phyloP scores from a whole-genome alignment of 805 yeast species.

The Candida taoyuanica region DNA sequence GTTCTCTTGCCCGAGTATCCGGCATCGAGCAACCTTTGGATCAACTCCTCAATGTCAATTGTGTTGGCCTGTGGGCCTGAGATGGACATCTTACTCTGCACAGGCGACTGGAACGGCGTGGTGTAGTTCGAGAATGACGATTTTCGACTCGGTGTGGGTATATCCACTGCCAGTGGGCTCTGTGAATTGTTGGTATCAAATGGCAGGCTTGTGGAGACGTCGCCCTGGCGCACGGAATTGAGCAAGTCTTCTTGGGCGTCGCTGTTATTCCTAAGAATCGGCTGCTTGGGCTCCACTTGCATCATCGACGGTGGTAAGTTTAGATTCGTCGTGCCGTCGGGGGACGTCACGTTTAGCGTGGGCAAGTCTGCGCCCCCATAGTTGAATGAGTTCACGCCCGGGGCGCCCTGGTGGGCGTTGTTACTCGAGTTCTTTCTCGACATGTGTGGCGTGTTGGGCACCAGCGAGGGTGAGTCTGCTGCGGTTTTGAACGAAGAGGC shows the following conservation, averaged over 20 bases:
- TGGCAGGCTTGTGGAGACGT: slow-evolving; percentile 8
- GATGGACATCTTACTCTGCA: slow-evolving; percentile 22
- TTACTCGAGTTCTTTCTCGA: slow-evolving; percentile 25
- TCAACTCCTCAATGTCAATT: slow-evolving; percentile 76
- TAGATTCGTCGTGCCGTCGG: slow-evolving; percentile 29
- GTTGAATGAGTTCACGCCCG: slow-evolving; percentile 5
- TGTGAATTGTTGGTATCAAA: slow-evolving; percentile 2
- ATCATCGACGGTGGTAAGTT: slow-evolving; percentile 66
- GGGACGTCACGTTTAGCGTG: slow-evolving; percentile 18
- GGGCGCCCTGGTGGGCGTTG: slow-evolving; percentile 14
- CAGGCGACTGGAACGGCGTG: slow-evolving; percentile 25
- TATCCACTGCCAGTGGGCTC: slow-evolving; percentile 13
- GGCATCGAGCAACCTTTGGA: slow-evolving; percentile 88
- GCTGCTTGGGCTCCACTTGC: slow-evolving; percentile 66
- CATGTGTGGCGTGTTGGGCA: slow-evolving; percentile 24
- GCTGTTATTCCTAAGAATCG: slow-evolving; percentile 55
- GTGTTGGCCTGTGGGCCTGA: slow-evolving; percentile 9
- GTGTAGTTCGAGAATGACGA: slow-evolving; percentile 23
- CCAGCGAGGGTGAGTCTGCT: slow-evolving; percentile 25
- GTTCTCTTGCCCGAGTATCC: slow-evolving; percentile 95
- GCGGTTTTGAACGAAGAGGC: slow-evolving; percentile 31
- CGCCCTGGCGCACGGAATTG: slow-evolving; percentile 11
- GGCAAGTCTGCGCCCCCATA: slow-evolving; percentile 17
- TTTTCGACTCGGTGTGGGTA: slow-evolving; percentile 28
- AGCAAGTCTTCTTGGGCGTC: slow-evolving; percentile 22